Base-by-base conservation (phyloP, 306 rosid genomes). In the Quillaja saponaria region DNA sequence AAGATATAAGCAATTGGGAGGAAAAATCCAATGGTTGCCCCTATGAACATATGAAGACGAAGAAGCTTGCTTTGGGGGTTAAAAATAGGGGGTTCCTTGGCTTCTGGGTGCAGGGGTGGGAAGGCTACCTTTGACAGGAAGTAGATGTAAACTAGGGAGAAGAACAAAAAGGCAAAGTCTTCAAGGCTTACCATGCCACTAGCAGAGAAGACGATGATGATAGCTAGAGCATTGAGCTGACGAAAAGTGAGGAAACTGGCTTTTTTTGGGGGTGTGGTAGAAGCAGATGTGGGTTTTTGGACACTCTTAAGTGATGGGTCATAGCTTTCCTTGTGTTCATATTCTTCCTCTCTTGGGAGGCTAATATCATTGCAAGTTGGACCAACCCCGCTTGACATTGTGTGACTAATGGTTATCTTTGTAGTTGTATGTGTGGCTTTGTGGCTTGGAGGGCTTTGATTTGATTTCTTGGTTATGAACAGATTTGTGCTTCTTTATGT, bases 341-440 rank as follows among this genome's bases (percentile, higher is more conserved):
- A 66, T 56, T 90, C 86, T 55, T 78, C 62, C 31, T 80, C 92
- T 52, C 55, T 66, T 33, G 85, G 88, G 11, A 78, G 80, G 79
- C 81, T 76, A 8, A 87, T 81, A 63, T 83, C 96, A 49, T 39
- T 60, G 60, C 66, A 80, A 0, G 82, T 81, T 66, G 85, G 88
- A 57, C 94, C 97, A 72, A 85, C 90, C 41, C 95, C 97, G 31
- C 92, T 92, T 50, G 97, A 87, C 97, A 90, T 81, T 65, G 20
- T 63, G 38, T 1, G 12, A 31, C 18, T 54, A 11, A 42, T 31
- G 8, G 46, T 42, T 45, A 35, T 34, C 2, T 33, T 2, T 35
- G 34, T 15, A 8, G 19, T 34, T 15, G 9, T 20, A 13, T 10
- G 34, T 40, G 6, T 25, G 38, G 21, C 15, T 7, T 16, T 8